A percentile compares a stretch with the other conserved stretches of the same genome.
Evolutionary conservation across 108 stramenopile genomes (phyloP).

Genomic region (Pseudonitzschia multiseries): DNA sequence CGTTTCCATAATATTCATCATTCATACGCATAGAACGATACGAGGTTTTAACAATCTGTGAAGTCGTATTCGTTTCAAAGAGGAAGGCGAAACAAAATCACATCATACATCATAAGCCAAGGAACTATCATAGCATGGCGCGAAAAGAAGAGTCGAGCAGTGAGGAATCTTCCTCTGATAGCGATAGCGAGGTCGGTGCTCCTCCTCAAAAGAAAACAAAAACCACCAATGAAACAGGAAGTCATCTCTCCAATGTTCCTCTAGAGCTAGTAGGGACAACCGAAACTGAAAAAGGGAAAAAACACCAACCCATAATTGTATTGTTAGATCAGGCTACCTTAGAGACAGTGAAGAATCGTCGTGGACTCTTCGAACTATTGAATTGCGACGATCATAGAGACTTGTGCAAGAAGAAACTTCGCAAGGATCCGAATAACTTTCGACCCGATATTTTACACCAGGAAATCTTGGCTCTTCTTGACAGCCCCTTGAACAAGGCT

Average conservation of each 20-base stretch:
- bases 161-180: conserved; percentile 9
- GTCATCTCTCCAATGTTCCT: conserved; percentile 37
- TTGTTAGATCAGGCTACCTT: conserved; percentile 93
- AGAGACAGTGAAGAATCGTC: conserved; percentile 96
- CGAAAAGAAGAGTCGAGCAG: background rate
- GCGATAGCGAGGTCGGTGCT: background rate
- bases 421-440: conserved; percentile 89
- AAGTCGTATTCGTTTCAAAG: no score
- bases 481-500: conserved; percentile 98
- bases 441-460: conserved; percentile 99
- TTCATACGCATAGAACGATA: no score
- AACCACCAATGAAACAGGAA: conserved; percentile 13
- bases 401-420: conserved; percentile 86
- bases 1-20: no score
- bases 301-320: conserved; percentile 66
- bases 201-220: conserved; percentile 19
- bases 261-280: conserved; percentile 58
- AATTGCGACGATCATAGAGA: conserved; percentile 99
- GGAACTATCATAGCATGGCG: background rate
- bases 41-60: no score
- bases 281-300: conserved; percentile 27
- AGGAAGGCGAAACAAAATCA: background rate
- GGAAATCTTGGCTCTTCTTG: conserved; percentile 93
- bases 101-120: background rate
- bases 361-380: conserved; percentile 92